Percentiles rank a stretch among this genome's conserved stretches.
phyloP scores from a whole-genome alignment of 768 basidiomycete genomes.

The Suillus variegatus region DNA sequence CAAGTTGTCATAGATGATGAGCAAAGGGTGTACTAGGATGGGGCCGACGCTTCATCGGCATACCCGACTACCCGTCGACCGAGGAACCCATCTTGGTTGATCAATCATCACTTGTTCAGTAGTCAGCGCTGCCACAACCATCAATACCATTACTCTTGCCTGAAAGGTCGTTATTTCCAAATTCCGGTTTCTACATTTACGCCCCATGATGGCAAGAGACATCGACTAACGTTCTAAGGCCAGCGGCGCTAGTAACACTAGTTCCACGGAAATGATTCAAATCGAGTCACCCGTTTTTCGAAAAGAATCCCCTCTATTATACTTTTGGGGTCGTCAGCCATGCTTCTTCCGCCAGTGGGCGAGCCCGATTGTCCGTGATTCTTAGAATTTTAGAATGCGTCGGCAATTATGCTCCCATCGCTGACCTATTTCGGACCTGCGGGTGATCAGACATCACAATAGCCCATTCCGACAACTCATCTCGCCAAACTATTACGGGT shows the following conservation, averaged over 20 bases:
- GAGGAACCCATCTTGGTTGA: neutral
- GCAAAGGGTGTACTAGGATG: neutral
- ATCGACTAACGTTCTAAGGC: neutral
- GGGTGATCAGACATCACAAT: constrained; percentile 1
- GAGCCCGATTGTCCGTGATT: neutral
- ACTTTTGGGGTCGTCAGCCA: neutral
- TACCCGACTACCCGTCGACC: neutral
- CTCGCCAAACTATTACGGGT: constrained; percentile 1
- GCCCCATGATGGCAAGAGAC: neutral
- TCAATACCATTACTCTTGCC: neutral
- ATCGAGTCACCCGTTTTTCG: neutral
- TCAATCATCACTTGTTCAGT: neutral
- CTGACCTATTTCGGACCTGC: constrained; percentile 5
- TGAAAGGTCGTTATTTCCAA: neutral
- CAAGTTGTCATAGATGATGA: neutral
- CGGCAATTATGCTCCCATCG: constrained; percentile 8
- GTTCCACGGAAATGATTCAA: neutral
- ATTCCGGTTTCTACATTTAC: neutral
- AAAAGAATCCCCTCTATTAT: neutral
- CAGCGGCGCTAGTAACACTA: neutral
- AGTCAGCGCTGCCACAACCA: neutral
- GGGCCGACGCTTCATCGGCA: neutral
- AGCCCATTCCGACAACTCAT: neutral
- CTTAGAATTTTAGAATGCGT: neutral
- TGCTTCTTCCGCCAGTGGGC: neutral